Percentiles rank a stretch among this genome's conserved stretches.
phyloP scores from a whole-genome alignment of 1,284 basidiomycete species.

The Trichosporon coremiiforme region DNA sequence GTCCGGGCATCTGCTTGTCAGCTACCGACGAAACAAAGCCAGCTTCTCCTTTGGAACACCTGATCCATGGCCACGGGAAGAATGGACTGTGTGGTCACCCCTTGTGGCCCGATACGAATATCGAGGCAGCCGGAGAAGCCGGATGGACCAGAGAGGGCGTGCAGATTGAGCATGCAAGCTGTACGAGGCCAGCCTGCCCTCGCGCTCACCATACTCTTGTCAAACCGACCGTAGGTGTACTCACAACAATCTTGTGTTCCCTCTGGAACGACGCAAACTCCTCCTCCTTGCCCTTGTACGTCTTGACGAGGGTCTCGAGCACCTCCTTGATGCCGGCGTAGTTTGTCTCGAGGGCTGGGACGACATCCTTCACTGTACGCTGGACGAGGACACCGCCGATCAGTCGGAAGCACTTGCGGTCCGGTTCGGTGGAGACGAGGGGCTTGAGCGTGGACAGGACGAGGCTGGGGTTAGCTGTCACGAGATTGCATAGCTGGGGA shows the following conservation, averaged over 20 bases:
- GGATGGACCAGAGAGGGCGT: too few relatives aligned
- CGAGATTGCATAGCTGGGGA: too few relatives aligned
- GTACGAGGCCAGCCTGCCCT: too few relatives aligned
- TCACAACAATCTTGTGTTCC: slow-evolving; percentile 73
- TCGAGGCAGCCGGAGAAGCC: too few relatives aligned
- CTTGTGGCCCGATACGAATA: too few relatives aligned
- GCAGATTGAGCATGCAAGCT: too few relatives aligned
- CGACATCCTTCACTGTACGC: slow-evolving; percentile 91
- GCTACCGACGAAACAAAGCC: background rate
- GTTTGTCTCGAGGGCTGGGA: slow-evolving; percentile 84
- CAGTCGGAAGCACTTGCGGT: slow-evolving; percentile 92
- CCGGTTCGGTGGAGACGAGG: slow-evolving; percentile 72
- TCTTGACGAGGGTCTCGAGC: slow-evolving; percentile 71
- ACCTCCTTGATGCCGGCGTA: slow-evolving; percentile 82
- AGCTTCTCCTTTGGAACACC: too few relatives aligned
- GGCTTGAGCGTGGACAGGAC: slow-evolving; percentile 81
- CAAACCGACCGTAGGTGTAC: slow-evolving; percentile 9
- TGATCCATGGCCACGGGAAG: too few relatives aligned
- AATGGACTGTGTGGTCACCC: too few relatives aligned
- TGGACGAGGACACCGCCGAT: slow-evolving; percentile 96
- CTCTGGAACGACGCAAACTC: slow-evolving; percentile 80
- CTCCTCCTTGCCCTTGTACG: slow-evolving; percentile 83
- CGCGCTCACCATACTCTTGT: too few relatives aligned
- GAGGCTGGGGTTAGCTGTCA: slow-evolving; percentile 62
- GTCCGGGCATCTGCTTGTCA: slow-evolving; percentile 27